Evolutionary conservation across 1,139 yeast species (phyloP).

Genomic region (Saccharomycopsis hybrid): DNA sequence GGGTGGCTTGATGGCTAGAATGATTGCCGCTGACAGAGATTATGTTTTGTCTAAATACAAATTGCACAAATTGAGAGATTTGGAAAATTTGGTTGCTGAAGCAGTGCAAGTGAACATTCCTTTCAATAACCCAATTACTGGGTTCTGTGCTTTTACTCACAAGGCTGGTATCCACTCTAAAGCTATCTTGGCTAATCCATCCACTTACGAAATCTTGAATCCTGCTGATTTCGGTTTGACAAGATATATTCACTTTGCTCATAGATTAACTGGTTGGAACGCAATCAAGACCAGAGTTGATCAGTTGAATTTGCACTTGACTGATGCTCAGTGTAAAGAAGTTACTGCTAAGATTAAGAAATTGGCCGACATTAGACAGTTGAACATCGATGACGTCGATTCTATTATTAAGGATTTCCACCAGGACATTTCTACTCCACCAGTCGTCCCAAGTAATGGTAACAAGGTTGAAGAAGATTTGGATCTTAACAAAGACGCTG

Average conservation of each 20-base stretch:
- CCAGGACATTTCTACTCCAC: slow-evolving; percentile 49
- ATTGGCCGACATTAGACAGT: slow-evolving; percentile 90
- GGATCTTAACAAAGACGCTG: slow-evolving; percentile 24
- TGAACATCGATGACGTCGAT: slow-evolving; percentile 95
- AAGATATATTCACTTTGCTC: slow-evolving; percentile 94
- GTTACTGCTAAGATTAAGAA: slow-evolving; percentile 89
- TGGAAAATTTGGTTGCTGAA: slow-evolving; percentile 93
- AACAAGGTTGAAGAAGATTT: slow-evolving; percentile 23
- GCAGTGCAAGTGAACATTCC: slow-evolving; percentile 96
- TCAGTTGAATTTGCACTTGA: slow-evolving; percentile 82
- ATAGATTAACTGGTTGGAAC: slow-evolving; percentile 98
- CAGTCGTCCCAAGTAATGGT: slow-evolving; percentile 26
- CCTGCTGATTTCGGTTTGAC: slow-evolving; percentile 95
- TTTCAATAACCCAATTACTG: slow-evolving; percentile 97
- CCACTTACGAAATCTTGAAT: slow-evolving; percentile 92
- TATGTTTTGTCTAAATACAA: slow-evolving; percentile 93
- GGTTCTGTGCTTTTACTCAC: slow-evolving; percentile 99
- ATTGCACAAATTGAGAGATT: slow-evolving; percentile 90
- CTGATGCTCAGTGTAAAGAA: slow-evolving; percentile 92
- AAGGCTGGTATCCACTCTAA: slow-evolving; percentile 99
- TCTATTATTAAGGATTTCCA: slow-evolving; percentile 94
- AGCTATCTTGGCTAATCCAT: slow-evolving; percentile 97
- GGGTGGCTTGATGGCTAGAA: slow-evolving; percentile 98
- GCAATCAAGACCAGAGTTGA: slow-evolving; percentile 98
- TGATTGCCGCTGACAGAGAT: slow-evolving; percentile 98